These are phyloP conservation scores for Colletotrichum neosansevieriae DNA, from an alignment of 2,329 filamentous ascomycete genomes.

Conservation along the genomic window DNA sequence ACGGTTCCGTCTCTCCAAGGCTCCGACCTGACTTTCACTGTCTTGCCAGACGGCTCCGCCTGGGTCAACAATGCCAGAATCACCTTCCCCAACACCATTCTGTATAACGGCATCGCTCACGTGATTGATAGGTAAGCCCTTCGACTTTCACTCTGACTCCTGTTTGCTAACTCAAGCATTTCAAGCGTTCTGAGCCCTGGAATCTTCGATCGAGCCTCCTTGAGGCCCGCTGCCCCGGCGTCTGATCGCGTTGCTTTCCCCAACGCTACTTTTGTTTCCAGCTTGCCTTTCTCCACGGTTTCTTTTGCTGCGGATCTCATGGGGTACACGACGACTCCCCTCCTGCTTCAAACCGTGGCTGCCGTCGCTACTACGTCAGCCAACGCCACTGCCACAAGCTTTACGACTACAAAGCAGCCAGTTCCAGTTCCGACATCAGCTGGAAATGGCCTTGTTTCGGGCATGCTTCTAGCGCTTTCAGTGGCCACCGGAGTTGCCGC, in stretches of 20 bases:
- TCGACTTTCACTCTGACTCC: fast-evolving
- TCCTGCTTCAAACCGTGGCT: slow-evolving; percentile 45
- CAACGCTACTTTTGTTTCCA: slow-evolving; percentile 43
- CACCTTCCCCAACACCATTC: slow-evolving; percentile 46
- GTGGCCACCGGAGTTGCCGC: background rate
- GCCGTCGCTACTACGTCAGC: slow-evolving; percentile 41
- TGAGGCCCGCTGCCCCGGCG: slow-evolving; percentile 43
- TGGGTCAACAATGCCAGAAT: slow-evolving; percentile 51
- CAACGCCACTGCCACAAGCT: background rate
- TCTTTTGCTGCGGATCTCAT: slow-evolving; percentile 43
- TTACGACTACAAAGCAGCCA: slow-evolving; percentile 1
- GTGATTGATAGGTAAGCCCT: slow-evolving; percentile 46
- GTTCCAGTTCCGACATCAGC: background rate
- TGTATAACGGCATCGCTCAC: slow-evolving; percentile 50
- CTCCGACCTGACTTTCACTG: too few relatives aligned
- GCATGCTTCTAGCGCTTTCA: background rate
- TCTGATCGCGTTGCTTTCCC: slow-evolving; percentile 46
- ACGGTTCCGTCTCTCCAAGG: too few relatives aligned
- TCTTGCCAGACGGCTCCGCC: too few relatives aligned
- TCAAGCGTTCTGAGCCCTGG: slow-evolving; percentile 45
- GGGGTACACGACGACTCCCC: slow-evolving; percentile 45
- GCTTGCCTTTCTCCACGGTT: slow-evolving; percentile 45
- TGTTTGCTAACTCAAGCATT: background rate
- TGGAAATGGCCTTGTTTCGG: background rate
- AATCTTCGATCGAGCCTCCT: slow-evolving; percentile 44